phyloP scores from a whole-genome alignment of 257 asterid species.

The Fraxinus excelsior region DNA sequence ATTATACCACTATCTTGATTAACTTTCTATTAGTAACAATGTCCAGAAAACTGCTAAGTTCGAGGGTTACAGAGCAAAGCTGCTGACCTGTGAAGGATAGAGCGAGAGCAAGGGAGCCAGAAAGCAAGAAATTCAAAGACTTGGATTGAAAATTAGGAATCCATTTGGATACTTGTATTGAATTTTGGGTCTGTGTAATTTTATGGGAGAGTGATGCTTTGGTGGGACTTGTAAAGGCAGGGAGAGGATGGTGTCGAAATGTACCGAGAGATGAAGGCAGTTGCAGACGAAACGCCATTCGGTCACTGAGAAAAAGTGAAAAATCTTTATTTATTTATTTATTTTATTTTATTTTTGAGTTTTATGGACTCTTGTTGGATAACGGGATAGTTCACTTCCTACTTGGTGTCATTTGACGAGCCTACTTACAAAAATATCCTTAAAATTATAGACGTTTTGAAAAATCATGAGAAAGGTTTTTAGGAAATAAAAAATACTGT shows the following conservation, averaged over 20 bases:
- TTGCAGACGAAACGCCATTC: constrained; percentile 53
- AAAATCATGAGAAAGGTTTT: too few species aligned
- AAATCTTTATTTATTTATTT: too few species aligned
- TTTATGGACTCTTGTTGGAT: not conserved
- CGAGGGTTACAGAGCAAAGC: not conserved
- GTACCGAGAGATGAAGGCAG: constrained; percentile 29
- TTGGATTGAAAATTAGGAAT: constrained; percentile 50
- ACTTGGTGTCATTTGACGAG: too few species aligned
- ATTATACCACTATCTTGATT: not conserved
- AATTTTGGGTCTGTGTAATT: constrained; percentile 15
- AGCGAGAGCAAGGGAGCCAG: constrained; percentile 73
- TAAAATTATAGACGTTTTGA: too few species aligned
- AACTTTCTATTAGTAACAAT: not conserved
- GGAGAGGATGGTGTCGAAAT: constrained; percentile 9
- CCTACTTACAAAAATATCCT: too few species aligned
- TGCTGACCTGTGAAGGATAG: constrained; percentile 63
- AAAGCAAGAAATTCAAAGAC: constrained; percentile 52
- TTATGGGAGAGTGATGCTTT: constrained; percentile 34
- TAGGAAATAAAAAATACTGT: too few species aligned
- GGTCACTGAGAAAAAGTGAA: not conserved
- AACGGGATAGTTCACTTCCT: not conserved
- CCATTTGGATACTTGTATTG: constrained; percentile 36
- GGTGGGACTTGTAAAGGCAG: constrained; percentile 21
- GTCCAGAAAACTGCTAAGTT: not conserved
- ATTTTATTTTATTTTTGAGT: not conserved